phyloP scores from a whole-genome alignment of 305 asterid species.

The Fraxinus platypoda region DNA sequence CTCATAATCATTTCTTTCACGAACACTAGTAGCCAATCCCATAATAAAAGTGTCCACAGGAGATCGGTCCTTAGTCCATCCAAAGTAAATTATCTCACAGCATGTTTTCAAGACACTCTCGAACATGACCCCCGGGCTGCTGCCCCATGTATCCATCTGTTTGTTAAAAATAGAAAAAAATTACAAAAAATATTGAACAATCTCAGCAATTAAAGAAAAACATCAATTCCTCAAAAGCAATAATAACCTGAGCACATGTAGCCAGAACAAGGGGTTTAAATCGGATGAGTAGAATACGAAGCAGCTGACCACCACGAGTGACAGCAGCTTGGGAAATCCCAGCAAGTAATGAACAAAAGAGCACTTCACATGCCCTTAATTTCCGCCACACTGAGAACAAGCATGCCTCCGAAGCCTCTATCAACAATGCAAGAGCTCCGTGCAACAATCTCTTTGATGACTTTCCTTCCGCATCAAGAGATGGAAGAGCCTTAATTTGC shows the following conservation, averaged over 20 bases:
- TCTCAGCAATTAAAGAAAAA: constrained; percentile 24
- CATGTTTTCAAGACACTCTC: constrained; percentile 84
- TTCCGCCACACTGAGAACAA: constrained; percentile 83
- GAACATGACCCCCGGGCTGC: constrained; percentile 86
- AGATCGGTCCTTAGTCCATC: constrained; percentile 87
- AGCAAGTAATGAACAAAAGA: constrained; percentile 79
- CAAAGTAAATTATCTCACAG: constrained; percentile 87
- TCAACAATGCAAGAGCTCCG: constrained; percentile 80
- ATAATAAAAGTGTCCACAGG: constrained; percentile 92
- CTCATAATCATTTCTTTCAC: constrained; percentile 83
- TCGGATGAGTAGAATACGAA: constrained; percentile 85
- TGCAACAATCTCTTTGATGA: constrained; percentile 89
- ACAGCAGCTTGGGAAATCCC: constrained; percentile 91
- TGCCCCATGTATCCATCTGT: constrained; percentile 81
- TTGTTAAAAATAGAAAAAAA: constrained; percentile 9
- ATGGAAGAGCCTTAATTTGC: constrained; percentile 71
- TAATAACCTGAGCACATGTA: constrained; percentile 82
- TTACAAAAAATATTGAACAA: constrained; percentile 16
- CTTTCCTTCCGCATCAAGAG: constrained; percentile 81
- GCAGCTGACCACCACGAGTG: constrained; percentile 89
- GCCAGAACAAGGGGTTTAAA: constrained; percentile 85
- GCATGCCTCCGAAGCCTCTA: constrained; percentile 92
- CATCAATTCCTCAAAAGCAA: constrained; percentile 19
- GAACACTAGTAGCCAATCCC: constrained; percentile 88
- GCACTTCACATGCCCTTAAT: constrained; percentile 92